phyloP scores from a whole-genome alignment of 2,329 filamentous ascomycete genomes.

The Delphinella strobiligena region DNA sequence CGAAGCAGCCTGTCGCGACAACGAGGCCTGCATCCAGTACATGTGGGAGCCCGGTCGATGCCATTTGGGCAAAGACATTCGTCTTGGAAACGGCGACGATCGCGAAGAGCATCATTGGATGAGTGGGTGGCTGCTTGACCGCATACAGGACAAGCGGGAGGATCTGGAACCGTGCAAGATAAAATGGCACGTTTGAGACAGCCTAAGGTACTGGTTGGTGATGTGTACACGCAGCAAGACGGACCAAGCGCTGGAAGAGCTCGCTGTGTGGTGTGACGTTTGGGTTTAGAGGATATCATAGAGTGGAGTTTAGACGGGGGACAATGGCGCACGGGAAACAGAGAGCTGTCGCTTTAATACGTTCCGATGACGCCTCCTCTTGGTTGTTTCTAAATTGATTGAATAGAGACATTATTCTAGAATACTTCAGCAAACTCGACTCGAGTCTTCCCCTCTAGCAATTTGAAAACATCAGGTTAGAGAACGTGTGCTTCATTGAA shows the following conservation, averaged over 20 bases:
- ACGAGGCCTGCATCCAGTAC: conserved; percentile 22
- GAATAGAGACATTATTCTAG: no score
- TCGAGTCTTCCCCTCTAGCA: no score
- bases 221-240: background rate
- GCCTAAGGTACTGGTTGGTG: background rate
- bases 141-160: conserved; percentile 15
- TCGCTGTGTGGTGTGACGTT: background rate
- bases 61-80: conserved; percentile 19
- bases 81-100: conserved; percentile 22
- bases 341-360: no score
- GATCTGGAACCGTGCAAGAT: conserved; percentile 14
- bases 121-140: conserved; percentile 20
- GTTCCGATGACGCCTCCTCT: no score
- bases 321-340: no score
- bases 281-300: background rate
- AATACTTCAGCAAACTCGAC: no score
- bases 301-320: background rate
- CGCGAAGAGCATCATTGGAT: conserved; percentile 17
- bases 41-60: conserved; percentile 22
- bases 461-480: no score
- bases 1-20: conserved; percentile 17
- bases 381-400: no score
- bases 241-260: conserved; percentile 7
- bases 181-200: conserved; percentile 12
- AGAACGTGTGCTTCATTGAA: no score